Percentiles rank a stretch among this genome's conserved stretches.
Evolutionary conservation across 2,329 filamentous ascomycete species (phyloP).

Genomic region (Botryotinia narcissicola): DNA sequence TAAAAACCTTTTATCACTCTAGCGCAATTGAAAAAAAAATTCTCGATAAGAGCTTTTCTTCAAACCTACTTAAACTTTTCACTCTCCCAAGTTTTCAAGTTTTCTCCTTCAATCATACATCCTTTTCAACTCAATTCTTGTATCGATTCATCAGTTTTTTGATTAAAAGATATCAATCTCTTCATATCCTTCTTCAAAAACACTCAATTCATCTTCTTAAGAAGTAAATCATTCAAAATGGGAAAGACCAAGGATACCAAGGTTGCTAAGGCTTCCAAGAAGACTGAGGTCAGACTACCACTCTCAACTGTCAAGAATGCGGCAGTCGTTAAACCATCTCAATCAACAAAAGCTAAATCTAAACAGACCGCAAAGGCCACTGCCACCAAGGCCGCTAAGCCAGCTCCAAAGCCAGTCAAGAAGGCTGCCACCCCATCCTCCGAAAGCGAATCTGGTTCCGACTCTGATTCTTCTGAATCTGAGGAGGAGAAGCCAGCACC

Average conservation of each 20-base stretch:
- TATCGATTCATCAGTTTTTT: not conserved
- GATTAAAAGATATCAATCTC: not conserved
- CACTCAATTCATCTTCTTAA: not conserved
- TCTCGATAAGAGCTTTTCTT: constrained; percentile 35
- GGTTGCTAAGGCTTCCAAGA: constrained; percentile 55
- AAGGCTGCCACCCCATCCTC: constrained; percentile 45
- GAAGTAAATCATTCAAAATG: constrained; percentile 48
- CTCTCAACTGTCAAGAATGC: constrained; percentile 60
- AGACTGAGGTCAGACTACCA: constrained; percentile 49
- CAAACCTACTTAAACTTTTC: constrained; percentile 22
- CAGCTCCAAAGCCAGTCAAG: constrained; percentile 36
- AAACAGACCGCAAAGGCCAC: constrained; percentile 63
- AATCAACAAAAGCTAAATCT: constrained; percentile 63
- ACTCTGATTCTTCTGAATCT: constrained; percentile 35
- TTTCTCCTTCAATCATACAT: constrained; percentile 22
- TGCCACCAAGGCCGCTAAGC: constrained; percentile 37
- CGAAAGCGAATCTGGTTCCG: constrained; percentile 40
- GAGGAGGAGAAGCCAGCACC: constrained; percentile 34
- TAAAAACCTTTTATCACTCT: too few species aligned
- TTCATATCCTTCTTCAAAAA: not conserved
- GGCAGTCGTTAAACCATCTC: constrained; percentile 64
- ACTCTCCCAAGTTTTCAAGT: constrained; percentile 23
- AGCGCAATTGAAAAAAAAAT: constrained; percentile 31
- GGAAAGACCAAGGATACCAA: constrained; percentile 65
- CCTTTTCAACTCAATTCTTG: constrained; percentile 14